Conservation (phyloP, 768 basidiomycete species). For the Termitomyces sp. region DNA sequence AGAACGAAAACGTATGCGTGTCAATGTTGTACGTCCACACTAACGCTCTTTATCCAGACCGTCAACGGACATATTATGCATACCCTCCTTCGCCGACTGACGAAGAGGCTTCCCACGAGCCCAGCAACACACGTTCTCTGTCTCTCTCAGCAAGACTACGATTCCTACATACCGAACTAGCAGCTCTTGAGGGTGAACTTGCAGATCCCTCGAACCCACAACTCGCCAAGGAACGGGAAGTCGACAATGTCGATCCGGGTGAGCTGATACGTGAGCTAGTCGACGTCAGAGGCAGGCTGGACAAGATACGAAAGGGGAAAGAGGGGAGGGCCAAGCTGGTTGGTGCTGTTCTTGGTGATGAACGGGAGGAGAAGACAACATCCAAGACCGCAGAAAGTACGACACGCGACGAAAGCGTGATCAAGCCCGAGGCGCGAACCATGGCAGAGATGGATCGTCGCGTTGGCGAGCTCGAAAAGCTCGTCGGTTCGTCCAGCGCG, state of each 20-base stretch:
- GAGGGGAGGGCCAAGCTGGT: conserved; percentile 67
- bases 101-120: conserved; percentile 35
- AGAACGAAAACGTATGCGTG: conserved; percentile 49
- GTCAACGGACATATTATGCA: conserved; percentile 54
- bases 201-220: conserved; percentile 75
- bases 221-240: conserved; percentile 53
- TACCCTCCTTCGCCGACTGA: conserved; percentile 68
- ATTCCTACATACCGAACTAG: conserved; percentile 71
- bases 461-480: conserved; percentile 76
- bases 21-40: background rate
- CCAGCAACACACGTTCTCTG: conserved; percentile 28
- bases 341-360: conserved; percentile 47
- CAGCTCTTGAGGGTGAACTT: conserved; percentile 78
- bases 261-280: conserved; percentile 76
- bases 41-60: conserved; percentile 29
- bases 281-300: conserved; percentile 65
- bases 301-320: conserved; percentile 60
- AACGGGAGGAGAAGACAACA: conserved; percentile 12
- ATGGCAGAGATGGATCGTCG: conserved; percentile 80
- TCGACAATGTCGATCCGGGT: conserved; percentile 63
- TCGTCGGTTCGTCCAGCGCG: conserved; percentile 79
- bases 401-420: conserved; percentile 17
- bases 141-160: conserved; percentile 60
- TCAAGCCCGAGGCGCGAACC: conserved; percentile 39
- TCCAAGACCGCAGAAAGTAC: conserved; percentile 4